These are phyloP conservation scores for Apiospora rasikravindrae DNA, from an alignment of 2,329 filamentous ascomycete species.

Conservation along the genomic window DNA sequence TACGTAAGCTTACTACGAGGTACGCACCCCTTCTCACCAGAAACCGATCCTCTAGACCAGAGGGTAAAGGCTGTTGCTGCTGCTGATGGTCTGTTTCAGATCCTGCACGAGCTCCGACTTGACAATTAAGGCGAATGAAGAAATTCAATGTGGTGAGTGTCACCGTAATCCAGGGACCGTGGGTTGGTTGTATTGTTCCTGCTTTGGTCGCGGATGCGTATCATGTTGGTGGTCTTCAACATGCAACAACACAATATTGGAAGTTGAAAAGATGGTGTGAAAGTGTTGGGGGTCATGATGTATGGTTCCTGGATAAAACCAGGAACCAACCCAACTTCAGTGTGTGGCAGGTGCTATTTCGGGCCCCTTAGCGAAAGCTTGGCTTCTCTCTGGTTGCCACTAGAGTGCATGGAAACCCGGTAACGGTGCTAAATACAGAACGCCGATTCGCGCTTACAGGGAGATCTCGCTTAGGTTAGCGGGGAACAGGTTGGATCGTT, in stretches of 20 bases:
- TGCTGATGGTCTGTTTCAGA: neutral
- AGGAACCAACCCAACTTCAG: neutral
- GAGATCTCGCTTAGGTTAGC: neutral
- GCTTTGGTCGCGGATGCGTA: neutral
- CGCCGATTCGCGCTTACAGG: neutral
- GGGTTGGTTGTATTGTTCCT: neutral
- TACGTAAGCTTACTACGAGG: slow-evolving; percentile 9
- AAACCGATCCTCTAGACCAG: neutral
- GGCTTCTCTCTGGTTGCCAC: neutral
- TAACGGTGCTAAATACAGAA: neutral
- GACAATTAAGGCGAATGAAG: neutral
- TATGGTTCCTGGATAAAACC: neutral
- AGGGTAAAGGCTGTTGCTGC: neutral
- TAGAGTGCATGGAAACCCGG: neutral
- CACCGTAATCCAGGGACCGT: neutral
- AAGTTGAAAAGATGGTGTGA: neutral
- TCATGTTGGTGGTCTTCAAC: neutral
- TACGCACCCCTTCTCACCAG: neutral
- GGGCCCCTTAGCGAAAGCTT: neutral
- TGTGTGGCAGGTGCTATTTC: neutral
- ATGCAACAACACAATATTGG: no score
- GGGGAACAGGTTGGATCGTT: neutral
- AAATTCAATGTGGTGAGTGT: neutral
- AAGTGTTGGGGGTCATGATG: neutral
- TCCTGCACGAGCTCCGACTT: neutral